Percentiles rank a stretch among this genome's conserved stretches.
These are phyloP conservation scores for Fraxinus floribunda DNA, from an alignment of 305 asterid species.

Conservation along the genomic window DNA sequence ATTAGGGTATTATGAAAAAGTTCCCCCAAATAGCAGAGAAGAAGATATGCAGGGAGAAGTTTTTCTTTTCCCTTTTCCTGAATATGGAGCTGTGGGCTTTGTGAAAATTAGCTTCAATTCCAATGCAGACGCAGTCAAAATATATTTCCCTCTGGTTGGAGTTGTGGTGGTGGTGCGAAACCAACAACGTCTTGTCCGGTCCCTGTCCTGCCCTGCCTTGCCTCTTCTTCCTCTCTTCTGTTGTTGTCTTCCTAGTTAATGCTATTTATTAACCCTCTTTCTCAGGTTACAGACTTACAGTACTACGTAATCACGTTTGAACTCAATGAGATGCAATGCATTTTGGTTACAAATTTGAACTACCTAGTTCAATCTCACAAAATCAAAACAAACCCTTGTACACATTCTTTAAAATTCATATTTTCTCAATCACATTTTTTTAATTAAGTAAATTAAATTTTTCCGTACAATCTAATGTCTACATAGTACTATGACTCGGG, in stretches of 20 bases:
- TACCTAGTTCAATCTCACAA: too few relatives aligned
- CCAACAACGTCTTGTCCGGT: neutral
- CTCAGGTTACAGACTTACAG: too few relatives aligned
- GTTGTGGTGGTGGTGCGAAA: neutral
- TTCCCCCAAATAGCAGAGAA: neutral
- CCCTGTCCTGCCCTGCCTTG: neutral
- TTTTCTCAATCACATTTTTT: too few relatives aligned
- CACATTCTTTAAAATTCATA: too few relatives aligned
- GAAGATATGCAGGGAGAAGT: neutral
- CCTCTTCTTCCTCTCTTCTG: neutral
- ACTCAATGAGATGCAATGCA: too few relatives aligned
- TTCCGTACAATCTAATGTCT: too few relatives aligned
- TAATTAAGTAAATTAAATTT: too few relatives aligned
- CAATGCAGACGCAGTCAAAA: constrained; percentile 31
- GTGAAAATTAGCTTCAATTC: constrained; percentile 22
- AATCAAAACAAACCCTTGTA: too few relatives aligned
- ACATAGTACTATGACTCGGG: neutral
- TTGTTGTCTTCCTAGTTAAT: constrained; percentile 7
- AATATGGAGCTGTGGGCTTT: constrained; percentile 16
- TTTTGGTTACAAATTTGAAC: too few relatives aligned
- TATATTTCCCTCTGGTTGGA: neutral
- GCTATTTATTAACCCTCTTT: neutral
- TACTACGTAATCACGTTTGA: too few relatives aligned
- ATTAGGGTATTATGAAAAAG: neutral
- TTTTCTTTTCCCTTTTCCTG: neutral